Evolutionary conservation across 2,329 filamentous ascomycete genomes (phyloP).

Genomic region (Biscogniauxia mediterranea): DNA sequence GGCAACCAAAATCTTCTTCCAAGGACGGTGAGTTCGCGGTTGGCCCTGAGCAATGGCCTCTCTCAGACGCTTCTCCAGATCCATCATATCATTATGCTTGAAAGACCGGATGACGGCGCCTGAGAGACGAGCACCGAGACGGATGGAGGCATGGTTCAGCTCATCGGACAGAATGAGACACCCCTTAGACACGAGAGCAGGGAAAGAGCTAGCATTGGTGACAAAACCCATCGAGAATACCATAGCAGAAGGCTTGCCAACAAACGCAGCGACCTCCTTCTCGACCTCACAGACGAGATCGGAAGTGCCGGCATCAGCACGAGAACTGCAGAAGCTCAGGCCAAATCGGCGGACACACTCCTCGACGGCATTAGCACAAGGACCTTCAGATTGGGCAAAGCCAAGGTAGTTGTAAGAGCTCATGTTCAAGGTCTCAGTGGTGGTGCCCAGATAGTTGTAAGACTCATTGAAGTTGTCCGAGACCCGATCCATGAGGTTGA

Average conservation of each 20-base stretch:
- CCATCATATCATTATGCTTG: slow-evolving; percentile 93
- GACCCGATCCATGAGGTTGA: slow-evolving; percentile 86
- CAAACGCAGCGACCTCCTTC: slow-evolving; percentile 82
- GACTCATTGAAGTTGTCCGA: slow-evolving; percentile 89
- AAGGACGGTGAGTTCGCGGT: slow-evolving; percentile 94
- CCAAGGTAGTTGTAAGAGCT: slow-evolving; percentile 99
- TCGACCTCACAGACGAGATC: slow-evolving; percentile 90
- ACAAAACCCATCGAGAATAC: slow-evolving; percentile 99
- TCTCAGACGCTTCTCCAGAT: slow-evolving; percentile 81
- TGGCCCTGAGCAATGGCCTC: slow-evolving; percentile 96
- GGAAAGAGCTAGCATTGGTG: slow-evolving; percentile 91
- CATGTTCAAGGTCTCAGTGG: slow-evolving; percentile 95
- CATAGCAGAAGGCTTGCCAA: slow-evolving; percentile 92
- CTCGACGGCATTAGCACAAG: slow-evolving; percentile 91
- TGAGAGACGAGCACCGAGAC: slow-evolving; percentile 89
- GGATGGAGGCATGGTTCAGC: slow-evolving; percentile 96
- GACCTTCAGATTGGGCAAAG: slow-evolving; percentile 95
- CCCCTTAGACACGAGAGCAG: slow-evolving; percentile 87
- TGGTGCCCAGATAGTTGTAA: slow-evolving; percentile 85
- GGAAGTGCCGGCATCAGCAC: slow-evolving; percentile 80
- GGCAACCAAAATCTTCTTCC: slow-evolving; percentile 98
- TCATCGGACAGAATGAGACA: slow-evolving; percentile 95
- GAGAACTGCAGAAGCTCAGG: slow-evolving; percentile 76
- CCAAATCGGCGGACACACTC: slow-evolving; percentile 82
- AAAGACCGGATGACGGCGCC: slow-evolving; percentile 95